Evolutionary conservation across 164 flowering plant species (phyloP).

Genomic region (Saururus chinensis): DNA sequence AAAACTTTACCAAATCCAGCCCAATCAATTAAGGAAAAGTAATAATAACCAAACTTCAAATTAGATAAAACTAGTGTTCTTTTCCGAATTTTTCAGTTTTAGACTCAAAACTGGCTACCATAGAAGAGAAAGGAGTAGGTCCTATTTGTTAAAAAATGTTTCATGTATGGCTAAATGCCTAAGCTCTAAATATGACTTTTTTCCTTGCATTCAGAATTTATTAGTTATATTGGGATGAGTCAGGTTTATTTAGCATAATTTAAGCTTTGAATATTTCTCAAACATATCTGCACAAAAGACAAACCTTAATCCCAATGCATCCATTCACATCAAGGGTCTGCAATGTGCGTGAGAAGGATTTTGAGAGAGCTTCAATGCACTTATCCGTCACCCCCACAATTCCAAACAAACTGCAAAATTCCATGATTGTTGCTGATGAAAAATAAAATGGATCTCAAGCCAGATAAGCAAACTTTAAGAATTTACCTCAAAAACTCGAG

Average conservation of each 20-base stretch:
- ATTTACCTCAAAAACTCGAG: constrained; percentile 81
- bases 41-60: background rate
- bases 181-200: background rate
- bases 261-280: background rate
- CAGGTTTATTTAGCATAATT: background rate
- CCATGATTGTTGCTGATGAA: background rate
- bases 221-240: background rate
- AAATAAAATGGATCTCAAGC: background rate
- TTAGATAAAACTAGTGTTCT: too few relatives aligned
- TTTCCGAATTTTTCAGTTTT: too few relatives aligned
- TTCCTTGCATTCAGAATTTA: background rate
- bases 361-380: constrained; percentile 71
- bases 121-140: too few relatives aligned
- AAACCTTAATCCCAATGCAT: constrained; percentile 80
- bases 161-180: background rate
- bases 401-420: constrained; percentile 72
- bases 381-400: constrained; percentile 81
- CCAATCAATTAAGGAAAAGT: background rate
- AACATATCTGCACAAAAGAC: background rate
- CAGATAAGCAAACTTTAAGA: background rate
- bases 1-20: background rate
- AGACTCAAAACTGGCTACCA: too few relatives aligned
- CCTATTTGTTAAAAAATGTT: background rate
- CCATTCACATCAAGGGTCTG: constrained; percentile 95
- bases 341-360: constrained; percentile 43